phyloP scores from a whole-genome alignment of 805 yeast genomes.

The Isabelozyma gotoi region DNA sequence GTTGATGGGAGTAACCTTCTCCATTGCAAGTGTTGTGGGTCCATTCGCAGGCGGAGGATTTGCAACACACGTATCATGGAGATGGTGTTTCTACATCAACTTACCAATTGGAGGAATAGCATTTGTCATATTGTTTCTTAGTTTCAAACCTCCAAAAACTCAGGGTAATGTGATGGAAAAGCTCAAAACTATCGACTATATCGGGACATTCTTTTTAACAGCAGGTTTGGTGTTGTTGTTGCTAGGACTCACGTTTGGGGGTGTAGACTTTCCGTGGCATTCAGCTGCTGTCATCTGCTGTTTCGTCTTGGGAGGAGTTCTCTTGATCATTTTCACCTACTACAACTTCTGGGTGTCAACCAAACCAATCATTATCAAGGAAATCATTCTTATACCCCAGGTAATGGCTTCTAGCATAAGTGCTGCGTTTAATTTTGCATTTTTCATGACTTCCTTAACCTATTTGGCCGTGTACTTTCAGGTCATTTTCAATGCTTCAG shows the following conservation, averaged over 20 bases:
- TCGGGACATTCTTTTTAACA: slow-evolving; percentile 46
- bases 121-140: slow-evolving; percentile 31
- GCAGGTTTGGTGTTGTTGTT: slow-evolving; percentile 45
- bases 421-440: slow-evolving; percentile 33
- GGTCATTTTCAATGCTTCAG: slow-evolving; percentile 32
- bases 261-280: slow-evolving; percentile 50
- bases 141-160: slow-evolving; percentile 49
- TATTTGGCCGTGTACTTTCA: slow-evolving; percentile 40
- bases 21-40: slow-evolving; percentile 54
- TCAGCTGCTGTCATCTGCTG: slow-evolving; percentile 53
- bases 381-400: slow-evolving; percentile 35
- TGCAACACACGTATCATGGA: slow-evolving; percentile 59
- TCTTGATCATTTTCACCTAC: slow-evolving; percentile 30
- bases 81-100: slow-evolving; percentile 76
- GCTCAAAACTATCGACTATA: slow-evolving; percentile 44
- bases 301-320: slow-evolving; percentile 46
- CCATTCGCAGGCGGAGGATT: slow-evolving; percentile 71
- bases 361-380: slow-evolving; percentile 47
- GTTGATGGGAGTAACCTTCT: slow-evolving; percentile 42
- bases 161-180: slow-evolving; percentile 38
- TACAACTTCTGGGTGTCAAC: slow-evolving; percentile 44
- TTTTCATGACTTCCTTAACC: slow-evolving; percentile 37
- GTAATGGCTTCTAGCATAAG: slow-evolving; percentile 38
- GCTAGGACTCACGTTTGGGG: slow-evolving; percentile 57
- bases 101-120: slow-evolving; percentile 63